These are phyloP conservation scores for Stephanodiscus minutulus DNA, from an alignment of 108 stramenopile species.

Conservation along the genomic window DNA sequence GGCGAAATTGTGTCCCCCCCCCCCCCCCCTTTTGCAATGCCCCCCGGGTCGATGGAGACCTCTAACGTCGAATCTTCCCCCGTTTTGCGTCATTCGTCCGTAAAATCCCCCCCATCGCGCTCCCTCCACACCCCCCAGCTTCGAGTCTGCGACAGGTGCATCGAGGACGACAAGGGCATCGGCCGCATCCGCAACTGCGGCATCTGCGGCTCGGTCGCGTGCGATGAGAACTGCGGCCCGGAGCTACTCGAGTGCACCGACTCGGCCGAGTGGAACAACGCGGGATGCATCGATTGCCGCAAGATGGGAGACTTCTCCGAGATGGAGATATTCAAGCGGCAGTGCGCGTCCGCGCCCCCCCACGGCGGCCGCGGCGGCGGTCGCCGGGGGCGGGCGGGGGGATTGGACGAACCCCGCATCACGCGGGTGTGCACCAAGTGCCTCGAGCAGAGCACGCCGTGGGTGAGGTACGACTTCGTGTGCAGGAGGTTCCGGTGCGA, in stretches of 20 bases:
- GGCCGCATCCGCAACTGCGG: slow-evolving; percentile 21
- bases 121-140: slow-evolving; percentile 1
- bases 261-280: slow-evolving; percentile 17
- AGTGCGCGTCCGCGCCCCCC: neutral
- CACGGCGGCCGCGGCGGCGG: too few relatives aligned
- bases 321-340: slow-evolving; percentile 20
- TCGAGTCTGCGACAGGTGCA: slow-evolving; percentile 42
- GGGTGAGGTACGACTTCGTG: slow-evolving; percentile 38
- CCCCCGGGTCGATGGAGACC: too few relatives aligned
- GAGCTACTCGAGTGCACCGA: slow-evolving; percentile 21
- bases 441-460: slow-evolving; percentile 29
- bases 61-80: too few relatives aligned
- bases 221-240: slow-evolving; percentile 17
- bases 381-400: too few relatives aligned
- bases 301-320: slow-evolving; percentile 16
- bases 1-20: too few relatives aligned
- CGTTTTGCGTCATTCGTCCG: too few relatives aligned
- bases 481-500: slow-evolving; percentile 38
- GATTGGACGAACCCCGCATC: slow-evolving; percentile 12
- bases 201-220: slow-evolving; percentile 17
- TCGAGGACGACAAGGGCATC: slow-evolving; percentile 27
- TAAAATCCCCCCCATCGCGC: neutral
- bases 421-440: slow-evolving; percentile 38
- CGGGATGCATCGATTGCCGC: slow-evolving; percentile 11
- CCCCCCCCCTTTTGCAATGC: too few relatives aligned